Conservation (phyloP, 306 rosid genomes). For the Herpetospermum pedunculosum region DNA sequence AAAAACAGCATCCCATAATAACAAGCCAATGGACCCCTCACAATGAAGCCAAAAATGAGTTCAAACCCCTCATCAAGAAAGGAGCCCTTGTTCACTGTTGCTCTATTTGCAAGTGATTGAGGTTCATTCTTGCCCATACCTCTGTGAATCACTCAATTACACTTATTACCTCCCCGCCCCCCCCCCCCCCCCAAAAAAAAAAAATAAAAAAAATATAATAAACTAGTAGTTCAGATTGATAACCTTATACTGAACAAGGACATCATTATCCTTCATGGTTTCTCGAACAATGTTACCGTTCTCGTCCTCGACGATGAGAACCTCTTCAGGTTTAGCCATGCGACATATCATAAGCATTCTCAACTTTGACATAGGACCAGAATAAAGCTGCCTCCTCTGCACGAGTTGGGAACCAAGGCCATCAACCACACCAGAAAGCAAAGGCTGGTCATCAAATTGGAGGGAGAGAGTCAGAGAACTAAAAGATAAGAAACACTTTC, state of each 20-base stretch:
- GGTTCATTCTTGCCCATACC: background rate
- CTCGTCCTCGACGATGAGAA: conserved; percentile 95
- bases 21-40: background rate
- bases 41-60: background rate
- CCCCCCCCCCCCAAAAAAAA: background rate
- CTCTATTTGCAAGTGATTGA: background rate
- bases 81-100: background rate
- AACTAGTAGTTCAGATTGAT: background rate
- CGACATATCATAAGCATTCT: conserved; percentile 96
- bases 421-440: conserved; percentile 77
- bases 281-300: conserved; percentile 98
- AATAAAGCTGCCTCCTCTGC: conserved; percentile 81
- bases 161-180: background rate
- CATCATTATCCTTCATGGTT: conserved; percentile 98
- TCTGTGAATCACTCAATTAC: background rate
- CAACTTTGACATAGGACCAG: conserved; percentile 84
- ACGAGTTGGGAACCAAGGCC: conserved; percentile 66
- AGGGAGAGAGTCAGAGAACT: background rate
- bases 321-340: conserved; percentile 99
- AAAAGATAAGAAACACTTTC: background rate
- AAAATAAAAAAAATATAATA: background rate
- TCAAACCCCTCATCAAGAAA: background rate
- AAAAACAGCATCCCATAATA: background rate
- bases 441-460: conserved; percentile 32
- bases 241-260: conserved; percentile 97